A percentile compares a stretch with the other conserved stretches of the same genome.
Evolutionary conservation across 768 basidiomycete genomes (phyloP).

Genomic region (Auricularia cornea): DNA sequence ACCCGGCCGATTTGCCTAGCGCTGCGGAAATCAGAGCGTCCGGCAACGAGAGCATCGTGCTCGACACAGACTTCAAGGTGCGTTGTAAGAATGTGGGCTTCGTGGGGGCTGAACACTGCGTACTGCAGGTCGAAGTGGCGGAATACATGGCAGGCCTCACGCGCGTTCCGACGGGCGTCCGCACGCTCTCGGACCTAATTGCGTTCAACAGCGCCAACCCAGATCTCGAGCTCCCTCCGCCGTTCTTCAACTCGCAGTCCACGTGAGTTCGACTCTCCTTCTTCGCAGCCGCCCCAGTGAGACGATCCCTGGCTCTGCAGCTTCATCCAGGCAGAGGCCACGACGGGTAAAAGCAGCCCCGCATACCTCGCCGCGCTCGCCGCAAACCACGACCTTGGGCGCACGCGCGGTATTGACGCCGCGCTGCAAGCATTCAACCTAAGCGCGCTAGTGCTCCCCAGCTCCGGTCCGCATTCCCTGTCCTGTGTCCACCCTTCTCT

Average conservation of each 20-base stretch:
- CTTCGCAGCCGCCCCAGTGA: not conserved
- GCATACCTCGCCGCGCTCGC: slow-evolving; percentile 24
- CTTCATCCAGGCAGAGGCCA: slow-evolving; percentile 4
- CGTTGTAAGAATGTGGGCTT: no score
- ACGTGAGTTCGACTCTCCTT: not conserved
- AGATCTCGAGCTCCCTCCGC: slow-evolving; percentile 31
- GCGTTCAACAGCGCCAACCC: slow-evolving; percentile 46
- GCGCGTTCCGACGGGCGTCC: slow-evolving; percentile 48
- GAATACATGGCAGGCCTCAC: slow-evolving; percentile 20
- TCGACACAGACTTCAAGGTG: not conserved
- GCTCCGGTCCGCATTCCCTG: slow-evolving; percentile 20
- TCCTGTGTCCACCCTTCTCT: not conserved
- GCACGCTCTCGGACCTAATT: slow-evolving; percentile 49
- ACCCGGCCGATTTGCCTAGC: slow-evolving; percentile 48
- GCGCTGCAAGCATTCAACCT: slow-evolving; percentile 22
- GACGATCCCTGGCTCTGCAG: not conserved
- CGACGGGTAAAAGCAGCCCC: slow-evolving; percentile 7
- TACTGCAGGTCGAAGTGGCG: not conserved
- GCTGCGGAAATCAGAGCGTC: slow-evolving; percentile 20
- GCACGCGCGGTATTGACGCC: slow-evolving; percentile 27
- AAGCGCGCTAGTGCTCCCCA: slow-evolving; percentile 26
- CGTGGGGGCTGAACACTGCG: no score
- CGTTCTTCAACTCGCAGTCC: not conserved
- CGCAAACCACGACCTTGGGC: slow-evolving; percentile 23
- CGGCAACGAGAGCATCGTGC: not conserved